Conservation (phyloP, 805 yeast species). For the Kuraishia ogatae region DNA sequence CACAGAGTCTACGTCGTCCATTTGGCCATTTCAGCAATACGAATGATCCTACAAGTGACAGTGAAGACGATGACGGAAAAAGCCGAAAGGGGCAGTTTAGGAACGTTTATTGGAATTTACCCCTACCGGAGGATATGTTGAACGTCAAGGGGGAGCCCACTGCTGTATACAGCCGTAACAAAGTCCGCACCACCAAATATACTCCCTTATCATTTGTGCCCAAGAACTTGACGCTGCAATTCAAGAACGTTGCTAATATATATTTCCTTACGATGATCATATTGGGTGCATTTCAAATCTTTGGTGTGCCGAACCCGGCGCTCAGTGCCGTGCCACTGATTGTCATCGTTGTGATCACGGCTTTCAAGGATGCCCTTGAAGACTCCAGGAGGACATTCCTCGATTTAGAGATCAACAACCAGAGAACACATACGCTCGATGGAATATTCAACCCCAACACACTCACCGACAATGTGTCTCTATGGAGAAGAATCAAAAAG, state of each 20-base stretch:
- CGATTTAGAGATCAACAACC: constrained; percentile 72
- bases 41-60: constrained; percentile 7
- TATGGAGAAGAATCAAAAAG: constrained; percentile 68
- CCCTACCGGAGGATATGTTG: constrained; percentile 47
- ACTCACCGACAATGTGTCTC: constrained; percentile 51
- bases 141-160: constrained; percentile 56
- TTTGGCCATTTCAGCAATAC: constrained; percentile 11
- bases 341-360: constrained; percentile 68
- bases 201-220: constrained; percentile 88
- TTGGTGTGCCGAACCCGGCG: constrained; percentile 77
- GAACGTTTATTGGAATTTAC: constrained; percentile 51
- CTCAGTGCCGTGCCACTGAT: constrained; percentile 70
- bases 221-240: constrained; percentile 72
- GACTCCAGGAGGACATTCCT: constrained; percentile 67
- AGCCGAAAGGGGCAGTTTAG: constrained; percentile 16
- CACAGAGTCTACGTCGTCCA: constrained; percentile 10
- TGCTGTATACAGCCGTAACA: constrained; percentile 71
- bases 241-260: constrained; percentile 82
- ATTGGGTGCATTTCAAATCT: constrained; percentile 68
- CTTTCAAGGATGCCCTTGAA: constrained; percentile 72
- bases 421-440: constrained; percentile 53
- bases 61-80: constrained; percentile 8
- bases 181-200: constrained; percentile 91
- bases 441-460: constrained; percentile 53
- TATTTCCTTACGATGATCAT: constrained; percentile 77